Conservation (phyloP, 495 filamentous ascomycete genomes). For the Daldinia loculata region DNA sequence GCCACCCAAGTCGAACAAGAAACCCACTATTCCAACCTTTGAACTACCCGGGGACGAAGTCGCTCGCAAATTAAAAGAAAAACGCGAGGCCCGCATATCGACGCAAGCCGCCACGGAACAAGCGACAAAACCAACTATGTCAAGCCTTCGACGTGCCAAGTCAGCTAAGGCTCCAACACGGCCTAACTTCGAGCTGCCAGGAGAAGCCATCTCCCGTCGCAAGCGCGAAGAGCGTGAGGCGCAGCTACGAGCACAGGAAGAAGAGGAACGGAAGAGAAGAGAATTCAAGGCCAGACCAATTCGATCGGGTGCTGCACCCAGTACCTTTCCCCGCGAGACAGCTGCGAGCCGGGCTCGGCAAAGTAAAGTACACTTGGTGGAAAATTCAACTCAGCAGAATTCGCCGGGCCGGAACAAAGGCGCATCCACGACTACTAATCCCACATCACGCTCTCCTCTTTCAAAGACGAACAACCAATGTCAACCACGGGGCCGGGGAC, state of each 20-base stretch:
- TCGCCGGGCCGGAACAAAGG: constrained; percentile 29
- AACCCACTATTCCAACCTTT: constrained; percentile 71
- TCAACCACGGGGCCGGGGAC: constrained; percentile 39
- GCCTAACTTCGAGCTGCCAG: constrained; percentile 74
- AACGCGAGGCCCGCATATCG: constrained; percentile 58
- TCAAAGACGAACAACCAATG: constrained; percentile 39
- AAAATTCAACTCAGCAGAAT: constrained; percentile 32
- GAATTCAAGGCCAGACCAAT: constrained; percentile 73
- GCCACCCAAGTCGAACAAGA: constrained; percentile 65
- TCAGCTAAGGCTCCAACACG: constrained; percentile 68
- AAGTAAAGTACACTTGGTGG: constrained; percentile 47
- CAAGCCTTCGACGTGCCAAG: constrained; percentile 53
- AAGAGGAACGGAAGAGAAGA: constrained; percentile 64
- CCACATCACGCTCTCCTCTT: constrained; percentile 31
- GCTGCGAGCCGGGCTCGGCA: constrained; percentile 67
- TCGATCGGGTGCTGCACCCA: constrained; percentile 53
- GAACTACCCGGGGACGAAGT: constrained; percentile 77
- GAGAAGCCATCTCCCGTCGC: constrained; percentile 74
- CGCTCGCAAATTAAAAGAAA: constrained; percentile 66
- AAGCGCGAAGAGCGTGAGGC: constrained; percentile 74
- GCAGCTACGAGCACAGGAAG: constrained; percentile 66
- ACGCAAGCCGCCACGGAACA: constrained; percentile 46
- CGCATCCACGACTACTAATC: constrained; percentile 5
- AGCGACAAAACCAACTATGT: constrained; percentile 50
- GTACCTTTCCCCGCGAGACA: constrained; percentile 59